A percentile compares a stretch with the other conserved stretches of the same genome.
Evolutionary conservation across 2,329 filamentous ascomycete species (phyloP).

Genomic region (Curvularia verruculosa): DNA sequence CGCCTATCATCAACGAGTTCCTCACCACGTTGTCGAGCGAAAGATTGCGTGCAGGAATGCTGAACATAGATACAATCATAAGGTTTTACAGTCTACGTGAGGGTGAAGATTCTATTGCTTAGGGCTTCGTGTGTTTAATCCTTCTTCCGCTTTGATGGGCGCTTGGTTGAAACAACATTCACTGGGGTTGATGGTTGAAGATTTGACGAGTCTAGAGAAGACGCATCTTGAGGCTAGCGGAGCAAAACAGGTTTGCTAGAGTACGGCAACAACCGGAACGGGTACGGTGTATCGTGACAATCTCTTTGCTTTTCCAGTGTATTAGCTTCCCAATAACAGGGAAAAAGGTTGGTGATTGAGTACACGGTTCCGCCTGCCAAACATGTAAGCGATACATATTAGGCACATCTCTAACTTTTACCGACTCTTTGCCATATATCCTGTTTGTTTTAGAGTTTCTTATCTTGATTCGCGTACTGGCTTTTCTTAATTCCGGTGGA

Average conservation of each 20-base stretch:
- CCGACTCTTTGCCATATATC: not conserved
- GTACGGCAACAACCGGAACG: slow-evolving; percentile 59
- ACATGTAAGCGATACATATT: slow-evolving; percentile 62
- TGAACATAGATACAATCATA: slow-evolving; percentile 58
- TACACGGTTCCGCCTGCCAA: slow-evolving; percentile 65
- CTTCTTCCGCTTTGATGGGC: slow-evolving; percentile 57
- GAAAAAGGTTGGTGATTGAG: slow-evolving; percentile 61
- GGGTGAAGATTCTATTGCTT: slow-evolving; percentile 66
- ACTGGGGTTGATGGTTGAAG: slow-evolving; percentile 52
- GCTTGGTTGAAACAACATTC: slow-evolving; percentile 62
- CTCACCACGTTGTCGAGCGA: slow-evolving; percentile 56
- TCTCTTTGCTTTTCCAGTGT: slow-evolving; percentile 65
- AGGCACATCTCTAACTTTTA: slow-evolving; percentile 53
- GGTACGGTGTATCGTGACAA: slow-evolving; percentile 65
- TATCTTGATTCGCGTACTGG: not conserved
- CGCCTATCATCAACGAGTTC: slow-evolving; percentile 65
- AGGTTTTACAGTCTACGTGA: slow-evolving; percentile 69
- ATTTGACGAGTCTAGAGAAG: slow-evolving; percentile 50
- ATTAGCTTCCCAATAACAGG: slow-evolving; percentile 61
- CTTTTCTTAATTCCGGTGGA: slow-evolving; percentile 52
- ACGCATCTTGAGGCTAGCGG: slow-evolving; percentile 58
- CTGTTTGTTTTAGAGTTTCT: not conserved
- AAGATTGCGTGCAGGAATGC: slow-evolving; percentile 45
- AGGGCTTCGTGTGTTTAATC: slow-evolving; percentile 60
- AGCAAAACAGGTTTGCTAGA: slow-evolving; percentile 59